Evolutionary conservation across 441 rosid species (phyloP), one percentile per base, ranked within the genome.

Genomic region (Arabidopsis lyrata): DNA sequence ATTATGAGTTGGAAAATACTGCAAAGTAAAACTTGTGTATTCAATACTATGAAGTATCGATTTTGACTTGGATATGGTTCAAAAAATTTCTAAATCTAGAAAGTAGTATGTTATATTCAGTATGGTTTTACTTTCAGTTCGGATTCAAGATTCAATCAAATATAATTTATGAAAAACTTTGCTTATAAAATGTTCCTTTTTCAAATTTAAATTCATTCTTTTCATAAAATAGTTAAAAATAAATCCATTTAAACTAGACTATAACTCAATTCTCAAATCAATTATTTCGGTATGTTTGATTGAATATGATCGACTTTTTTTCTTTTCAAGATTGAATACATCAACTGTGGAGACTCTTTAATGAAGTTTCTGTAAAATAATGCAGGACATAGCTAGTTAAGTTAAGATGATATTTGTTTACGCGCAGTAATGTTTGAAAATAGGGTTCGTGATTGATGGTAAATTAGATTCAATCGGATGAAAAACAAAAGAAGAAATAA

Each of bases 371-470:
- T 20, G 35, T 12, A 11, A 62, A 52, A 72, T 12, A 42, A 22
- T 13, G 32, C 31, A 3, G n/a, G n/a, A 49, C 6, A 29, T n/a
- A 34, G 18, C 31, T 24, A 29, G 5, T 39, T 24, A 39, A 59
- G 14, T 39, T 24, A 39, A 59, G 14, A 53, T 52, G 64, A 8
- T 27, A 9, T 47, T 15, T 48, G 13, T 38, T 58, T 66, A 58
- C 66, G 35, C 62, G 73, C 66, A 67, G 74, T 67, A 68, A 74
- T 42, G 39, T 74, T 66, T 67, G 68, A 67, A 67, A 50, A 67
- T 42, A 52, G 39, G 34, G 48, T 58, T 74, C 73, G 69, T 68
- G 79, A 75, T 75, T 62, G 70, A 62, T 68, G 64, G 74, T 75
- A 75, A 75, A 68, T 15, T 68, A 75, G 18, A 75, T 61, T 75